Evolutionary conservation across 75 land plant species (phyloP).

Genomic region (Pinus albicaulis): DNA sequence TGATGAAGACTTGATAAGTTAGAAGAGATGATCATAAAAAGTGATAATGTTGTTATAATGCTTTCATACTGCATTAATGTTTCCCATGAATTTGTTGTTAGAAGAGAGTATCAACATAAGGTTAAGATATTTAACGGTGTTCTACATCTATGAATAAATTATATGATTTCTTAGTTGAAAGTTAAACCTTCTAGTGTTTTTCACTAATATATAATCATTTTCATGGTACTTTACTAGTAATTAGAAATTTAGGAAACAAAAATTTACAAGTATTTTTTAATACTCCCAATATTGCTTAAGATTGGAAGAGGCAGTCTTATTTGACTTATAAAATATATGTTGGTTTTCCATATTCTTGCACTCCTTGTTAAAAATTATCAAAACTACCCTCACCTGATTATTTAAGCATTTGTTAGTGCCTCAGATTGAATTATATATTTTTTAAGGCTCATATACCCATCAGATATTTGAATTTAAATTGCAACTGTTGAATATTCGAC

Average conservation of each 20-base stretch:
- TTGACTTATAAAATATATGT: background rate
- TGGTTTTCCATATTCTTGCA: constrained; percentile 25
- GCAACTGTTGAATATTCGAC: too few species aligned
- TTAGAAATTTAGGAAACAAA: background rate
- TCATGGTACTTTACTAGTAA: background rate
- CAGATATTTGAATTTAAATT: too few species aligned
- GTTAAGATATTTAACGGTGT: background rate
- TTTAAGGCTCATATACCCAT: too few species aligned
- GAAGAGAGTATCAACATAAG: constrained; percentile 47
- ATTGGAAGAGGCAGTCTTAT: too few species aligned
- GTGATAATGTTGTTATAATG: constrained; percentile 46
- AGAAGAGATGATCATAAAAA: constrained; percentile 36
- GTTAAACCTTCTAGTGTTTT: background rate
- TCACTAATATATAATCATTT: background rate
- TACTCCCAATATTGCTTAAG: background rate
- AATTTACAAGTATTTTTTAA: background rate
- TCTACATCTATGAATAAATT: background rate
- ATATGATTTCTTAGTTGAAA: background rate
- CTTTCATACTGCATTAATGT: constrained; percentile 36
- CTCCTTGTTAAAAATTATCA: constrained; percentile 35
- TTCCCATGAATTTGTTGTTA: constrained; percentile 38
- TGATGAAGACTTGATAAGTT: constrained; percentile 47
- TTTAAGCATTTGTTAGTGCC: constrained; percentile 49
- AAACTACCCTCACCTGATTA: constrained; percentile 42
- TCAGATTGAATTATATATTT: background rate